Evolutionary conservation across 2,329 filamentous ascomycete genomes (phyloP).

Genomic region (Aspergillus uvarum): DNA sequence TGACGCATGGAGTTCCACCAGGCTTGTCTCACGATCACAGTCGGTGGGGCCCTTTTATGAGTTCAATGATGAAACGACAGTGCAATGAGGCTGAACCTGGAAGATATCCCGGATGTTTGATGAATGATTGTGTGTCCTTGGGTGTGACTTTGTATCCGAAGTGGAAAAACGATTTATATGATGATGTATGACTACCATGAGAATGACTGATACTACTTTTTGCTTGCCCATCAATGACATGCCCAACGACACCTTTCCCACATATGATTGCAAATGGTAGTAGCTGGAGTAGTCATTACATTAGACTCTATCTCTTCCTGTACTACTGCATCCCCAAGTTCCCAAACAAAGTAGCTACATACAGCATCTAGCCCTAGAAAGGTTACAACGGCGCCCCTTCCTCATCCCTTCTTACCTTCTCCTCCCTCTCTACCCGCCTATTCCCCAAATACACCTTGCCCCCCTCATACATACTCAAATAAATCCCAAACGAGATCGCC

Average conservation of each 20-base stretch:
- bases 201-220: neutral
- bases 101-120: neutral
- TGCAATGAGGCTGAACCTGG: neutral
- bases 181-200: neutral
- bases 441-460: conserved; percentile 62
- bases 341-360: too few species aligned
- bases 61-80: conserved; percentile 15
- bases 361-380: too few species aligned
- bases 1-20: neutral
- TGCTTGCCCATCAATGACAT: too few species aligned
- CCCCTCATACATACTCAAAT: conserved; percentile 82
- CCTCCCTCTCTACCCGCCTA: conserved; percentile 22
- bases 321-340: too few species aligned
- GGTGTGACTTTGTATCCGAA: neutral
- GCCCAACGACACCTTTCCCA: too few species aligned
- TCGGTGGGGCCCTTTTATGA: conserved; percentile 3
- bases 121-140: neutral
- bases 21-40: neutral
- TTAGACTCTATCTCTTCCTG: too few species aligned
- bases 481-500: conserved; percentile 76
- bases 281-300: too few species aligned
- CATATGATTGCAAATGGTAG: too few species aligned
- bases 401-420: too few species aligned
- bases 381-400: neutral
- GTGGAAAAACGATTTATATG: neutral